These are phyloP conservation scores for Cytospora piceae DNA, from an alignment of 2,329 filamentous ascomycete species.

Conservation along the genomic window DNA sequence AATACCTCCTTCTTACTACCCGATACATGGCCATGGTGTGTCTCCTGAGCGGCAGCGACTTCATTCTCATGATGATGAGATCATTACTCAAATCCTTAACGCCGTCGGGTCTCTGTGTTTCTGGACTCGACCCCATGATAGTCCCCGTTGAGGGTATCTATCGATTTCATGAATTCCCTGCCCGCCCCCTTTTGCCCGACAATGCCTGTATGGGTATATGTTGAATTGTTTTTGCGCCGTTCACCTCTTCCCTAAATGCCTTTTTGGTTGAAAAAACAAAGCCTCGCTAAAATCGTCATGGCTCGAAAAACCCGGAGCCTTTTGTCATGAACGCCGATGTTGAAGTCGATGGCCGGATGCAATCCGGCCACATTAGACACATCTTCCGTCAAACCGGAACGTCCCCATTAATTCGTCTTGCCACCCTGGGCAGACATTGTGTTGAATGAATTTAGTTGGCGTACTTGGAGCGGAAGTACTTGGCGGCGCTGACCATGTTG, in stretches of 20 bases:
- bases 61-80: conserved; percentile 15
- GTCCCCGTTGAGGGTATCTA: conserved; percentile 32
- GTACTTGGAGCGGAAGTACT: conserved; percentile 93
- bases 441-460: conserved; percentile 56
- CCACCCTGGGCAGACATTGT: conserved; percentile 35
- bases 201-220: conserved; percentile 33
- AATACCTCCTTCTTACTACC: conserved; percentile 3
- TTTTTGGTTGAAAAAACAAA: conserved; percentile 32
- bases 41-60: background rate
- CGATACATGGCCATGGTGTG: background rate
- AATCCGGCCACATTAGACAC: conserved; percentile 38
- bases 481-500: conserved; percentile 99
- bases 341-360: conserved; percentile 51
- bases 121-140: conserved; percentile 27
- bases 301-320: conserved; percentile 9
- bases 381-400: conserved; percentile 22
- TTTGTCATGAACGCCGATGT: conserved; percentile 55
- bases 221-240: conserved; percentile 31
- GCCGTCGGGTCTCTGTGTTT: conserved; percentile 22
- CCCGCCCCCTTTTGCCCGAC: conserved; percentile 24
- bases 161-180: conserved; percentile 22
- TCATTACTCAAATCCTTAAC: conserved; percentile 21
- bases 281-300: conserved; percentile 27
- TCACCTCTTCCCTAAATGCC: conserved; percentile 25
- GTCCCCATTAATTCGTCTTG: conserved; percentile 36